Base-by-base conservation (phyloP, 2,329 filamentous ascomycete species). In the Nigrospora sphaerica region DNA sequence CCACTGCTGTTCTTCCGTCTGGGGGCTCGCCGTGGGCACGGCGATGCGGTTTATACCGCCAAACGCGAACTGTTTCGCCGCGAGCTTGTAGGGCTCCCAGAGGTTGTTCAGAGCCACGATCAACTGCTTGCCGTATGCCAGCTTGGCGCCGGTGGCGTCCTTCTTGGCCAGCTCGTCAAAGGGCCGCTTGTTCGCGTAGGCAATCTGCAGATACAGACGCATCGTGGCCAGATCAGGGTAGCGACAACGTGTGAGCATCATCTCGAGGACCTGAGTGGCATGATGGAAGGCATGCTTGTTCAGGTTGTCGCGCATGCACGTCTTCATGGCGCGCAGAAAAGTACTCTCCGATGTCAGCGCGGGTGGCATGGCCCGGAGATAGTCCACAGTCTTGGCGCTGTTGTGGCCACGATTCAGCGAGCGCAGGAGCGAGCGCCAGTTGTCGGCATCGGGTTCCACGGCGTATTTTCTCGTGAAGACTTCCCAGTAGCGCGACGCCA, bases 401-500 rank as follows among this genome's bases (percentile, higher is more conserved):
- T 83, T 77, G 48, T 85, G 83, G 37, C 78, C 80, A 32, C 76
- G 63, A 44, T 81, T 79, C 33, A 93, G 74, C 37, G 87, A 64
- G 45, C 80, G 77, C 14, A 96, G 72, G 57, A 88, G 83, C 52
- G 74, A 71, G 52, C 81, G 72, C 67, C 83, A 86, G 60, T 88
- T 90, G 52, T 83, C 75, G 10, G 70, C 57, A 61, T 96, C 91
- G 1, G 92, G 90, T 2, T 70, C 60, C 49, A 96, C 67, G n/a
- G 67, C 66, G 61, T 81, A 75, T 12, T 73, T 65, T 2, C 71
- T 62, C 7, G 84, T 86, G 47, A 96, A 69, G 6, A 84, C 60
- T 16, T 84, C 71, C 91, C 91, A 97, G 65, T 96, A 97, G 32
- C 74, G 74, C 44, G 77, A 66, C n/a, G 81, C 86, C n/a, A 78